Evolutionary conservation across 768 basidiomycete genomes (phyloP).

Genomic region (Rhodotorula diobovata): DNA sequence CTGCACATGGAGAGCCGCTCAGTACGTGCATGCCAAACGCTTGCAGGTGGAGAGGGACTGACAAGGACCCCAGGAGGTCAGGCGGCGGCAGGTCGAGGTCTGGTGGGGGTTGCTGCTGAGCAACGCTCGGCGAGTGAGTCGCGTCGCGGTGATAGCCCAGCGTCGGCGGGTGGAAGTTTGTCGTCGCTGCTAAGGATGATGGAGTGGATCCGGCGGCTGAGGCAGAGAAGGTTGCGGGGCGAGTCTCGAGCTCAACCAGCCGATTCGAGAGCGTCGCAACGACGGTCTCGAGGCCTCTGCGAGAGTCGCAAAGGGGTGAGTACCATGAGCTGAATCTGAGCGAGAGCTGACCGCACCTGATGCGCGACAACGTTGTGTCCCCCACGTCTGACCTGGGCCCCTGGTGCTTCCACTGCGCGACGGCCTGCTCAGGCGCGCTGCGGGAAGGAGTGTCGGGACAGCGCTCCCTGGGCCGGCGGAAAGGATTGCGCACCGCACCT

Average conservation of each 20-base stretch:
- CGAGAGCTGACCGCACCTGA: no score
- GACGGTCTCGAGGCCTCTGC: not conserved
- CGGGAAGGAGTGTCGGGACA: no score
- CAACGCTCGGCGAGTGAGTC: no score
- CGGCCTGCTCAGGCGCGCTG: no score
- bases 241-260: not conserved
- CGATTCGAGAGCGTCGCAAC: not conserved
- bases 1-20: not conserved
- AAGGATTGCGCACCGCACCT: no score
- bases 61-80: not conserved
- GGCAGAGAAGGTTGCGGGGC: not conserved
- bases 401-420: no score
- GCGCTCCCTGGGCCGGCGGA: no score
- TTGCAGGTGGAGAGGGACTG: not conserved
- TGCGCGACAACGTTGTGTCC: no score
- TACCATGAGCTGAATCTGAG: no score
- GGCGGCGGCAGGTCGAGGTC: not conserved
- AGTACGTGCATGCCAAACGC: not conserved
- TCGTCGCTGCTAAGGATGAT: not conserved
- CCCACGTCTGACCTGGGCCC: no score
- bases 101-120: not conserved
- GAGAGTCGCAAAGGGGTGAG: not conserved
- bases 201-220: not conserved
- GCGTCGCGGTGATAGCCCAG: not conserved
- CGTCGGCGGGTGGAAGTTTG: not conserved